Base-by-base conservation (phyloP, 2,329 filamentous ascomycete genomes). In the Raffaelea albimanens region DNA sequence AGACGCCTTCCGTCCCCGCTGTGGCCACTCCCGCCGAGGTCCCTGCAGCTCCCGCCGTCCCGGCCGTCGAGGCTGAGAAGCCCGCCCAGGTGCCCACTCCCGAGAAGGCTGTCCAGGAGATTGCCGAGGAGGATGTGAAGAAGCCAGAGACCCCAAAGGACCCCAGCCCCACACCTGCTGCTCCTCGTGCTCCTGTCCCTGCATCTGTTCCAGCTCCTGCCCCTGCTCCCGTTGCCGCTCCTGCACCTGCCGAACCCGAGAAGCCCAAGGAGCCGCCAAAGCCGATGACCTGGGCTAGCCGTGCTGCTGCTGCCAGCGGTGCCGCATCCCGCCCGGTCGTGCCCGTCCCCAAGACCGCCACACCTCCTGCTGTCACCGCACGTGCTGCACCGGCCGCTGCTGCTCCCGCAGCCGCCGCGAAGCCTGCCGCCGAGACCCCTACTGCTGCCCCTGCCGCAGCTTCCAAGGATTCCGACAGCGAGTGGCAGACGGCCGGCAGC, bases 401-500 rank as follows among this genome's bases (percentile, higher is more conserved):
- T 55, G 73, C 72, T 20, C 53, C 69, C 53, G 71, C 85, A 47
- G 73, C 80, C 23, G 55, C 67, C 36, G 53, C 25, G 25, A 48
- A 64, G 40, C 50, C 69, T 9, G 48, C 53, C 36, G 43, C 61
- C 31, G 50, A 62, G 22, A 18, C 42, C 16, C 34, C 46, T 19
- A 29, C 43, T 18, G 58, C 44, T 25, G 54, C 67, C 42, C 57
- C 70, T 16, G 46, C 54, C 2, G 40, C 52, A 8, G 38, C 52
- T 14, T 48, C 61, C 54, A 81, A 75, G 73, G 78, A 85, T 52
- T 61, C 69, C 38, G 71, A 71, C 50, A 68, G 75, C 50, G 87
- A 87, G 60, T 98, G 93, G 93, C 91, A 95, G 67, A 91, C 86
- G 43, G 91, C 87, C 47, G 83, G 84, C 49, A 78, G 81, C 48